A percentile compares a stretch with the other conserved stretches of the same genome.
These are phyloP conservation scores for Begonia loranthoides DNA, from an alignment of 306 rosid genomes.

Conservation along the genomic window DNA sequence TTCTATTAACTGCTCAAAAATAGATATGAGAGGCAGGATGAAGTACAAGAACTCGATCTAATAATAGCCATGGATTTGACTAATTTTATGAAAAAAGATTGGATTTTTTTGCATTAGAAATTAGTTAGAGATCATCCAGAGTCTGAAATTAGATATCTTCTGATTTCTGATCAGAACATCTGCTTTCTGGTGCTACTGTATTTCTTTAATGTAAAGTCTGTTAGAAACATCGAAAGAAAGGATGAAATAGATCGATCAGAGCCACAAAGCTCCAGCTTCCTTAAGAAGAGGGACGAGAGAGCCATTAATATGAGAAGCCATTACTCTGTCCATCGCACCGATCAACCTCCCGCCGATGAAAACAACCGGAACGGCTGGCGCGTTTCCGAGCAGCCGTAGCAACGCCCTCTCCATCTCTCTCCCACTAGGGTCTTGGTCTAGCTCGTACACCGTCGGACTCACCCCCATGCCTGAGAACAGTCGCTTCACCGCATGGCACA, in stretches of 20 bases:
- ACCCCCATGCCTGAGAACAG: constrained; percentile 11
- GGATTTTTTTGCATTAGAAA: no score
- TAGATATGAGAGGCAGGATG: no score
- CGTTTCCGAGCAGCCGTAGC: constrained; percentile 6
- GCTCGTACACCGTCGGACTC: constrained; percentile 10
- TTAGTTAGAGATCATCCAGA: no score
- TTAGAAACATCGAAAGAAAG: no score
- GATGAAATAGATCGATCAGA: background rate
- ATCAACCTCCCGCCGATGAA: constrained; percentile 8
- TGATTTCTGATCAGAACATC: no score
- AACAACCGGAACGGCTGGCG: constrained; percentile 6
- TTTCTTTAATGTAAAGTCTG: no score
- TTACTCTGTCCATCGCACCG: constrained; percentile 12
- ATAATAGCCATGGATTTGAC: no score
- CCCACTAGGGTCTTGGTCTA: constrained; percentile 6
- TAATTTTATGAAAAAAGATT: no score
- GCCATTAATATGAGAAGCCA: constrained; percentile 10
- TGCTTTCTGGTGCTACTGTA: no score
- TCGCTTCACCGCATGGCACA: constrained; percentile 6
- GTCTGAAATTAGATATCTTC: no score
- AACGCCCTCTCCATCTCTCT: constrained; percentile 9
- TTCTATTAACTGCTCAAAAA: no score
- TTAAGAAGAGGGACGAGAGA: constrained; percentile 9
- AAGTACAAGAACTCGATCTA: no score
- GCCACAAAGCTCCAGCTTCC: constrained; percentile 10